These are phyloP conservation scores for Nitzschia sp. DNA, from an alignment of 108 stramenopile genomes.

Conservation along the genomic window DNA sequence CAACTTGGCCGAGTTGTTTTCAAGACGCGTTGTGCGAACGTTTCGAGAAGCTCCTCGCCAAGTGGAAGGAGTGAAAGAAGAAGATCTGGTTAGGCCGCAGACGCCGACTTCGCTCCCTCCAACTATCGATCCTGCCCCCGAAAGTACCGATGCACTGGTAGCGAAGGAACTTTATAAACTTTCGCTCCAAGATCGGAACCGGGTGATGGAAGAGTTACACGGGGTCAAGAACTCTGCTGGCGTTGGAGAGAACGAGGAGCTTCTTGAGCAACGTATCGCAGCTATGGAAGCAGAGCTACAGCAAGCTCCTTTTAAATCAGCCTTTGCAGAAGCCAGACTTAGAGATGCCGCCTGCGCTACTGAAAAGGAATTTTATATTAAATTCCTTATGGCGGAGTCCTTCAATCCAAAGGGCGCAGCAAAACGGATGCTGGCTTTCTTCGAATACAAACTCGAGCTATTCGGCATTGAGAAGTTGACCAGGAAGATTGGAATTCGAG, in stretches of 20 bases:
- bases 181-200: constrained; percentile 20
- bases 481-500: neutral
- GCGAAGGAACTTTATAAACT: constrained; percentile 6
- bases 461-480: constrained; percentile 24
- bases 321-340: neutral
- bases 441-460: constrained; percentile 36
- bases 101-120: neutral
- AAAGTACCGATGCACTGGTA: neutral
- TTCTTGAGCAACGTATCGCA: neutral
- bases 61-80: neutral
- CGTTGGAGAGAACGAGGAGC: constrained; percentile 2
- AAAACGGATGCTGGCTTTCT: constrained; percentile 13
- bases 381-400: neutral
- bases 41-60: too few relatives aligned
- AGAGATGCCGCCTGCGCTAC: neutral
- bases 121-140: neutral
- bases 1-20: too few relatives aligned
- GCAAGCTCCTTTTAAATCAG: neutral
- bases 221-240: constrained; percentile 9
- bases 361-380: neutral
- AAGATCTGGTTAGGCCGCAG: neutral
- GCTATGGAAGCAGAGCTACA: neutral
- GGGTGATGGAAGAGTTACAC: constrained; percentile 15
- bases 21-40: too few relatives aligned
- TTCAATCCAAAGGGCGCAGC: constrained; percentile 13